These are phyloP conservation scores for Reticulascus tulasneorum DNA, from an alignment of 2,329 filamentous ascomycete genomes.

Conservation along the genomic window DNA sequence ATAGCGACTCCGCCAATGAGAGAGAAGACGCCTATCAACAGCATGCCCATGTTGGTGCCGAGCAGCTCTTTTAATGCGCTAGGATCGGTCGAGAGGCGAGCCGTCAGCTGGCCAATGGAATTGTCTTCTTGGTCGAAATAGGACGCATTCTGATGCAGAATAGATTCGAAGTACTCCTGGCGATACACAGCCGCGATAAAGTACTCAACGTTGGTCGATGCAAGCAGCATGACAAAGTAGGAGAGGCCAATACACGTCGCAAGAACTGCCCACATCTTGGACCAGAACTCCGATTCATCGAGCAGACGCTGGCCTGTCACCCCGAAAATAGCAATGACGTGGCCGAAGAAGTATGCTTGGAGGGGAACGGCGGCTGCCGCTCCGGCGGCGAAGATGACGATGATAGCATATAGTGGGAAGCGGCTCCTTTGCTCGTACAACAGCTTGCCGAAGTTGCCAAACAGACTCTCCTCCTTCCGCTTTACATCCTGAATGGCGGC, in stretches of 20 bases:
- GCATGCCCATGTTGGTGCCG: constrained; percentile 42
- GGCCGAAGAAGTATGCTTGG: constrained; percentile 25
- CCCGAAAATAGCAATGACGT: constrained; percentile 21
- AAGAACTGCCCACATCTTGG: constrained; percentile 25
- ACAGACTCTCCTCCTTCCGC: constrained; percentile 7
- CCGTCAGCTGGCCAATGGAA: constrained; percentile 34
- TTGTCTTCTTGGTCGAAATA: constrained; percentile 37
- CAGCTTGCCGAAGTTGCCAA: constrained; percentile 14
- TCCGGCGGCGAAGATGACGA: constrained; percentile 20
- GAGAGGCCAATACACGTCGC: constrained; percentile 22
- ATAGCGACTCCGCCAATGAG: constrained; percentile 41
- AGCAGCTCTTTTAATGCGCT: constrained; percentile 48
- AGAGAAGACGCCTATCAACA: constrained; percentile 42
- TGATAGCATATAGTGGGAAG: constrained; percentile 17
- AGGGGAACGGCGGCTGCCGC: constrained; percentile 20
- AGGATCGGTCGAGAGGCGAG: constrained; percentile 32
- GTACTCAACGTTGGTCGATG: no score
- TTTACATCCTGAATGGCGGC: no score
- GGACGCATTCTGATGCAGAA: constrained; percentile 45
- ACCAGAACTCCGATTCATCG: constrained; percentile 21
- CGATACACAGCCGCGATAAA: constrained; percentile 10
- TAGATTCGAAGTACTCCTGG: constrained; percentile 6
- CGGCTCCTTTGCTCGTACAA: constrained; percentile 19
- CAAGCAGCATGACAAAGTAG: constrained; percentile 22
- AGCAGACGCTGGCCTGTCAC: constrained; percentile 10